Evolutionary conservation across 2,329 filamentous ascomycete genomes (phyloP).

Genomic region (Epichloe hybrida): DNA sequence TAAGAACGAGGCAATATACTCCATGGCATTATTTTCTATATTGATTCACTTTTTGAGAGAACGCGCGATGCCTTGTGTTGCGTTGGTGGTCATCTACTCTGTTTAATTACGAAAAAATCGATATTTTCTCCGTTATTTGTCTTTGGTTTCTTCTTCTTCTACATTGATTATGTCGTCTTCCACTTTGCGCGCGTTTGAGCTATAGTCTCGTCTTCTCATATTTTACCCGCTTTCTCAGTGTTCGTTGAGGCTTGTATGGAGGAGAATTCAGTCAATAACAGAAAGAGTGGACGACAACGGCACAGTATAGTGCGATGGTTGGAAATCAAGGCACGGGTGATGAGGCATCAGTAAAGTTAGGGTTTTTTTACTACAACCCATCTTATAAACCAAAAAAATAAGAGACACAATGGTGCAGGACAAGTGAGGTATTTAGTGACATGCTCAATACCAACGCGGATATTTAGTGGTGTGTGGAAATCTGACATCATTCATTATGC

Average conservation of each 20-base stretch:
- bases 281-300: background rate
- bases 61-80: slow-evolving; percentile 8
- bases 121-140: slow-evolving; percentile 11
- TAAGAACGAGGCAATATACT: slow-evolving; percentile 6
- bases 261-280: background rate
- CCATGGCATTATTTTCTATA: slow-evolving; percentile 13
- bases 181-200: background rate
- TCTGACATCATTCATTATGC: background rate
- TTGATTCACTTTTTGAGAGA: slow-evolving; percentile 8
- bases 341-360: background rate
- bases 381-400: too few relatives aligned
- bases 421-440: too few relatives aligned
- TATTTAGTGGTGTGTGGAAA: background rate
- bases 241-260: background rate
- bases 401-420: too few relatives aligned
- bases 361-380: too few relatives aligned
- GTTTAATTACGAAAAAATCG: slow-evolving; percentile 35
- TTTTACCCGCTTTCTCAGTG: slow-evolving; percentile 2
- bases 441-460: background rate
- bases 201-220: background rate
- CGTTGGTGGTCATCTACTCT: slow-evolving; percentile 33
- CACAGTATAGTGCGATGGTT: background rate
- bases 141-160: background rate
- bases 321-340: background rate
- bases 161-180: background rate